These are phyloP conservation scores for Olyra latifolia DNA, from an alignment of 176 grass and related monocot species.

Conservation along the genomic window DNA sequence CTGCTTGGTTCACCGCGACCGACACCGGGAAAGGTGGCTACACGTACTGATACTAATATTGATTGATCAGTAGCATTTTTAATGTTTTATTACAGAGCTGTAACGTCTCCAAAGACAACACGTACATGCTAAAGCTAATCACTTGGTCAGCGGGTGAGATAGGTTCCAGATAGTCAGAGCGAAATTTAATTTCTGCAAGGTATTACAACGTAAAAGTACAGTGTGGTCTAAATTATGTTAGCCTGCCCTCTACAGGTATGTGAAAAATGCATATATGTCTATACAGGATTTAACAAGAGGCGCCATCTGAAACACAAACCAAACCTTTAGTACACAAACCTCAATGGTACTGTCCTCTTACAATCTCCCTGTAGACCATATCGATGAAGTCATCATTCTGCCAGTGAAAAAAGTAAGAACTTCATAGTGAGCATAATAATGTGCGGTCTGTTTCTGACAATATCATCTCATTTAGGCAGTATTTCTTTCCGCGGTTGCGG, in stretches of 20 bases:
- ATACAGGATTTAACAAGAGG: constrained; percentile 17
- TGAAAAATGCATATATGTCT: neutral
- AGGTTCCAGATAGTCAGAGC: neutral
- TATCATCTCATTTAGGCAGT: no score
- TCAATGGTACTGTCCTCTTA: constrained; percentile 45
- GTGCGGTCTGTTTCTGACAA: no score
- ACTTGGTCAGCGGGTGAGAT: neutral
- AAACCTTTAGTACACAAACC: neutral
- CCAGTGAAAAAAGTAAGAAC: constrained; percentile 22
- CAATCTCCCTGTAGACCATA: constrained; percentile 57
- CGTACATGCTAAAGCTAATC: neutral
- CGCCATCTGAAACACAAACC: constrained; percentile 16
- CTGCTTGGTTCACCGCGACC: no score
- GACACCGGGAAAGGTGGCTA: no score
- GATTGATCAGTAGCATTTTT: no score
- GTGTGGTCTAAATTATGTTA: constrained; percentile 4
- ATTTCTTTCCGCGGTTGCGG: no score
- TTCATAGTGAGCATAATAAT: neutral
- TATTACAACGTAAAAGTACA: constrained; percentile 1
- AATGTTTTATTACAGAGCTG: no score
- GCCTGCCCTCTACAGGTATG: neutral
- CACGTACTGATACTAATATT: no score
- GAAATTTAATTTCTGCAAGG: neutral
- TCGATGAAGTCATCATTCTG: constrained; percentile 69
- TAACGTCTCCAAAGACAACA: no score